These are phyloP conservation scores for Fusarium sp. DNA, from an alignment of 2,329 filamentous ascomycete genomes.

Conservation along the genomic window DNA sequence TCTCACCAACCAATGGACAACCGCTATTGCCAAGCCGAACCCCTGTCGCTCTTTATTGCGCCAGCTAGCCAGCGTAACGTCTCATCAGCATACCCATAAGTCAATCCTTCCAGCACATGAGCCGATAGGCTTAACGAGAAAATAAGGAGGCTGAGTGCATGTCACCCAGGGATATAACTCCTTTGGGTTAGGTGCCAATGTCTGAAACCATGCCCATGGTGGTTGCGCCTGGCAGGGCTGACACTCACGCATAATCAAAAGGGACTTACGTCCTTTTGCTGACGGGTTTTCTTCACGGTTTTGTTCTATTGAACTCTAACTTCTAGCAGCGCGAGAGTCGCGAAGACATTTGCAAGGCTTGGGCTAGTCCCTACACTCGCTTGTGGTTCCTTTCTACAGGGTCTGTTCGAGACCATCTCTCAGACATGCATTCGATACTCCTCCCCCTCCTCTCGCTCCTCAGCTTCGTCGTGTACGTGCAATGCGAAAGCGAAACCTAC, in stretches of 20 bases:
- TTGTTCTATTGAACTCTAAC: background rate
- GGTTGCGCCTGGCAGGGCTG: background rate
- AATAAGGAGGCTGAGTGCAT: background rate
- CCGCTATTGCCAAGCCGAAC: background rate
- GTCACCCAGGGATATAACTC: background rate
- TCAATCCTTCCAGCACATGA: background rate
- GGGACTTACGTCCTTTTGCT: background rate
- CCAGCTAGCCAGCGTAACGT: background rate
- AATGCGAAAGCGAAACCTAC: background rate
- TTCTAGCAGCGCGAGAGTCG: background rate
- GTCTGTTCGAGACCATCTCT: background rate
- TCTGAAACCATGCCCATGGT: no score
- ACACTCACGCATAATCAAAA: background rate
- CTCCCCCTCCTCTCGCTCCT: slow-evolving; percentile 56
- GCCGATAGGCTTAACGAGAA: background rate
- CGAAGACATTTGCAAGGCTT: background rate
- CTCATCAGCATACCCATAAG: background rate
- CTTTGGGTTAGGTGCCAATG: background rate
- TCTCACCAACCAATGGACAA: background rate
- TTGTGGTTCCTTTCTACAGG: background rate
- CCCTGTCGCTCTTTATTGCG: background rate
- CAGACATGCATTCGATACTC: slow-evolving; percentile 60
- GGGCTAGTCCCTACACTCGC: background rate
- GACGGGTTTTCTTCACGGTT: background rate
- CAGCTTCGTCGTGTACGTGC: slow-evolving; percentile 2